phyloP scores from a whole-genome alignment of 2,329 filamentous ascomycete genomes.

The Colletotrichum musicola region DNA sequence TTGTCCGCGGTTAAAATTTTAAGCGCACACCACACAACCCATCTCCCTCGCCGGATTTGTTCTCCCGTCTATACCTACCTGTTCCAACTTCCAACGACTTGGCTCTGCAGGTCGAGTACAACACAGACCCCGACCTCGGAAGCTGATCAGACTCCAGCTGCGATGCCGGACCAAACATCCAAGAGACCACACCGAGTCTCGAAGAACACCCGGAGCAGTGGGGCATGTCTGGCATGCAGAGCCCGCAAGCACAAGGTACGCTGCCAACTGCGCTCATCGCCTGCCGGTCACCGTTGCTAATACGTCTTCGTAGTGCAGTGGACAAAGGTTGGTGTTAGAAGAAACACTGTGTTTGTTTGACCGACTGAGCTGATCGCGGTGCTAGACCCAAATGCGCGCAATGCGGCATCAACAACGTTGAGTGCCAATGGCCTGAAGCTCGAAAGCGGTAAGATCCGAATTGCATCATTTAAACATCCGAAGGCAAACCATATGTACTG shows the following conservation, averaged over 20 bases:
- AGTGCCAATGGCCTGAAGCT: conserved; percentile 36
- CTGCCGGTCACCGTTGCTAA: background rate
- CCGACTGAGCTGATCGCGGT: background rate
- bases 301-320: conserved; percentile 20
- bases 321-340: conserved; percentile 14
- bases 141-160: background rate
- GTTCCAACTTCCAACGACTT: background rate
- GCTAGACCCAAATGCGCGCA: conserved; percentile 35
- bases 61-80: background rate
- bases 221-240: conserved; percentile 33
- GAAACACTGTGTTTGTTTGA: no score
- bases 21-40: background rate
- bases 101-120: background rate
- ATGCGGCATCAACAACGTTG: conserved; percentile 27
- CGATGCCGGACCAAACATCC: conserved; percentile 13
- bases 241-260: conserved; percentile 35
- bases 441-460: conserved; percentile 29
- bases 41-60: background rate
- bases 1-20: conserved; percentile 24
- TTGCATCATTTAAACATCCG: background rate
- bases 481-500: background rate
- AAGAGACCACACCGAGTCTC: background rate
- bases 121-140: background rate
- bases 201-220: conserved; percentile 25
- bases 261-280: background rate